Evolutionary conservation across 257 asterid genomes (phyloP), one percentile per base, ranked within the genome.

Genomic region (Henckelia pumila): DNA sequence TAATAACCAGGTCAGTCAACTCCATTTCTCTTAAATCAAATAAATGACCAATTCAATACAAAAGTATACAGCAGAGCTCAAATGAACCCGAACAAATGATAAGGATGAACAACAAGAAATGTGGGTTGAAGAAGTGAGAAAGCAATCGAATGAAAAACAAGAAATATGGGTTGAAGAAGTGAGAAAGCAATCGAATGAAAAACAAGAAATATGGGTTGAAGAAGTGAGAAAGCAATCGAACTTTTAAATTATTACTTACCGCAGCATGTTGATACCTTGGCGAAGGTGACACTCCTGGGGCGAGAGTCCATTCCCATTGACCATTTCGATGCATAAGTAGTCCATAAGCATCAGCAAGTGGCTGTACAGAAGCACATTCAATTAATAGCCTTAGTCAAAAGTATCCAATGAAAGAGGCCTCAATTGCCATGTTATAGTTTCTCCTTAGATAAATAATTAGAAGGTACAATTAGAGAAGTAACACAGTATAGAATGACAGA

Each of bases 251-350:
- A 62, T 67, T 60, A 80, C 96, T 85, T 80, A 93, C 97, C 78
- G 97, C 85, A 55, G 99, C 99, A 88, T 93, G 99, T 76, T 93
- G 96, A 84, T 93, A 90, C 75, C 97, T 88, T 23, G 96, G 77
- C 2, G 99, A 86, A 75, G 99, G 97, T 67, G 97, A 88, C 56
- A 93, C 95, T 71, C 99, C 99, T 24, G 99, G 99, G 59, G 99
- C 97, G 71, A 85, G 96, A 75, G 99, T 94, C 99, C 99, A 94
- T 73, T 91, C 99, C 99, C 99, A 94, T 64, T 83, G 81, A 49
- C 96, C 99, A 83, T 83, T 94, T 79, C 99, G 87, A 78, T 94
- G 99, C 99, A 91, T 88, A 69, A 94, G 98, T 81, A 94, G 79
- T 77, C 98, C 97, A 75, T 91, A 94, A 72, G 99, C 96, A 88